phyloP scores from a whole-genome alignment of 805 yeast species.

The Nakazawaea siamensis region DNA sequence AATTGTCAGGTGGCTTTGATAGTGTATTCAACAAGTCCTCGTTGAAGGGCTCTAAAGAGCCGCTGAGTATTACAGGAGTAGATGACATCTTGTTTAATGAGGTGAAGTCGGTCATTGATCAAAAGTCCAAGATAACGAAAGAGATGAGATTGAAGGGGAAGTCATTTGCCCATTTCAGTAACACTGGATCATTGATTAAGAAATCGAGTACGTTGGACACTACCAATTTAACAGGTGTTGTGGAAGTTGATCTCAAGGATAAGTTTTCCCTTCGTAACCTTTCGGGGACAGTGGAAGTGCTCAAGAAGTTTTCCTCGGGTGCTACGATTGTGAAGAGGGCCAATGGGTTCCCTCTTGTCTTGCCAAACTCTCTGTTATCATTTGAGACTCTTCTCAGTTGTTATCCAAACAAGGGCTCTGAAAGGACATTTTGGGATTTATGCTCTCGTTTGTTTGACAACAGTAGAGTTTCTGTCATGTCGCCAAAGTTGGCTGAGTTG shows the following conservation, averaged over 20 bases:
- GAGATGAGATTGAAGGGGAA: conserved; percentile 19
- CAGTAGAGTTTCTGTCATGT: neutral
- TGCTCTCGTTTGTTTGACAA: conserved; percentile 58
- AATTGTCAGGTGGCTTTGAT: conserved; percentile 31
- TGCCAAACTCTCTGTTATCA: conserved; percentile 20
- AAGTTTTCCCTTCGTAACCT: conserved; percentile 6
- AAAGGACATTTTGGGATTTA: conserved; percentile 38
- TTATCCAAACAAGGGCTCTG: conserved; percentile 15
- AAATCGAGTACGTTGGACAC: conserved; percentile 3
- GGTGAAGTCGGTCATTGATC: conserved; percentile 25
- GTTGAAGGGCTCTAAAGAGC: conserved; percentile 6
- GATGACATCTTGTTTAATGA: conserved; percentile 42
- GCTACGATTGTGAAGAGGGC: conserved; percentile 19
- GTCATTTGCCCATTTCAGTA: conserved; percentile 9
- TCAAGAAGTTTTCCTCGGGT: conserved; percentile 16
- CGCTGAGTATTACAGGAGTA: conserved; percentile 27
- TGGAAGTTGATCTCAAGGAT: neutral
- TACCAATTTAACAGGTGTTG: conserved; percentile 7
- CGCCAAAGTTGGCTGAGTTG: conserved; percentile 4
- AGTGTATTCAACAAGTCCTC: conserved; percentile 24
- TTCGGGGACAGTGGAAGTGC: conserved; percentile 11
- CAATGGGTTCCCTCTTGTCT: conserved; percentile 30
- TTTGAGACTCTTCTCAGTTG: conserved; percentile 23
- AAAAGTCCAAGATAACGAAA: conserved; percentile 18
- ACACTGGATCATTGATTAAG: conserved; percentile 4